These are phyloP conservation scores for Heritiera fomes DNA, from an alignment of 345 rosid genomes.

Conservation along the genomic window DNA sequence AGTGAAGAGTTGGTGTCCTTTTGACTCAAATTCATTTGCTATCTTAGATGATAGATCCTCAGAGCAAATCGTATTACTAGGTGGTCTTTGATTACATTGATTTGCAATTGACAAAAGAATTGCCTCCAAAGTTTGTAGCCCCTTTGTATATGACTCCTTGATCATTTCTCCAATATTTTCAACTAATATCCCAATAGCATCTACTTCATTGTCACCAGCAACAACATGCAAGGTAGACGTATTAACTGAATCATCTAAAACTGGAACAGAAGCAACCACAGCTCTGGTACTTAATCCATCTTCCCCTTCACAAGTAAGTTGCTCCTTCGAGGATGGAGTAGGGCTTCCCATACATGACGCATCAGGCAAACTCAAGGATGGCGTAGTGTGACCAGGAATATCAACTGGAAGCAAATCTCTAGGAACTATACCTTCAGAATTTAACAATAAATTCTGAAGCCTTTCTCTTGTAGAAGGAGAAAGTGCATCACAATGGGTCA, in stretches of 20 bases:
- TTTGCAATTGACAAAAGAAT: conserved; percentile 36
- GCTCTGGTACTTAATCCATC: conserved; percentile 24
- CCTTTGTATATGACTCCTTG: conserved; percentile 32
- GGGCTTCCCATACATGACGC: conserved; percentile 11
- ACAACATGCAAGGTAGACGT: conserved; percentile 13
- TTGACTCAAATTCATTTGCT: conserved; percentile 34
- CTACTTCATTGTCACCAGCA: conserved; percentile 20
- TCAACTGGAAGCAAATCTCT: conserved; percentile 26
- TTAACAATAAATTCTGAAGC: conserved; percentile 46
- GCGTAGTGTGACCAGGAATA: conserved; percentile 22
- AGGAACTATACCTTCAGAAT: conserved; percentile 29
- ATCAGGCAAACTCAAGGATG: conserved; percentile 26
- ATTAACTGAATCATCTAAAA: conserved; percentile 22
- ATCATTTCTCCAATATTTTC: conserved; percentile 32
- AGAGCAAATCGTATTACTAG: conserved; percentile 23
- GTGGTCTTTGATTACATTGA: conserved; percentile 21
- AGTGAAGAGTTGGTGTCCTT: conserved; percentile 42
- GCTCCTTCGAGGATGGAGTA: conserved; percentile 22
- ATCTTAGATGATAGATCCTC: conserved; percentile 35
- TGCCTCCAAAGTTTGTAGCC: conserved; percentile 39
- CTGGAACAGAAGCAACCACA: conserved; percentile 23
- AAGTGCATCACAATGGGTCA: conserved; percentile 42
- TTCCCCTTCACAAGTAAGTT: conserved; percentile 12
- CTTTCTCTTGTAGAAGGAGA: conserved; percentile 54
- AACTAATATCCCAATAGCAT: conserved; percentile 29